A percentile compares a stretch with the other conserved stretches of the same genome.
phyloP scores from a whole-genome alignment of 805 yeast genomes.

The Ogataea wickerhamii region DNA sequence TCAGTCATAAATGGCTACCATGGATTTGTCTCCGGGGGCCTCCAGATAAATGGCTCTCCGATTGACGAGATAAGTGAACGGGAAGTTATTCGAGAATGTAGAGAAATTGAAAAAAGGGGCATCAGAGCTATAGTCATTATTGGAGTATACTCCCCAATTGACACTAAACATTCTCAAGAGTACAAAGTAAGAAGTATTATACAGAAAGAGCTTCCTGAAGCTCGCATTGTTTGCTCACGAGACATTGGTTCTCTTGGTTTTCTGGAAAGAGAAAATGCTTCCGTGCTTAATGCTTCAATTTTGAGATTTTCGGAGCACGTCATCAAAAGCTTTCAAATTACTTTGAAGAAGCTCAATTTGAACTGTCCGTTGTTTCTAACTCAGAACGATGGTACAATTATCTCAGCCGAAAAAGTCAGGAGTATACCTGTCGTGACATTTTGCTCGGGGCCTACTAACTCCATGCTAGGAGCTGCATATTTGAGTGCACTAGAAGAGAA shows the following conservation, averaged over 20 bases:
- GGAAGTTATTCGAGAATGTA: conserved; percentile 10
- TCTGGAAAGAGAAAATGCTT: conserved; percentile 44
- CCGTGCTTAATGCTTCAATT: conserved; percentile 44
- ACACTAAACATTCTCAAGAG: conserved; percentile 37
- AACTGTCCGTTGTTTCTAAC: conserved; percentile 37
- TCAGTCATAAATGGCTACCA: conserved; percentile 32
- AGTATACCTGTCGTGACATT: conserved; percentile 41
- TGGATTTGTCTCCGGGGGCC: conserved; percentile 38
- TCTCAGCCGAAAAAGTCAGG: conserved; percentile 36
- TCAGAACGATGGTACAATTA: conserved; percentile 47
- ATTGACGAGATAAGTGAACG: conserved; percentile 32
- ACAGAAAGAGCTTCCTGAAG: conserved; percentile 30
- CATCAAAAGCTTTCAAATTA: conserved; percentile 35
- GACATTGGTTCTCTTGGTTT: conserved; percentile 40
- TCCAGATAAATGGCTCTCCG: conserved; percentile 37
- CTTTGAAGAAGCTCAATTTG: conserved; percentile 33
- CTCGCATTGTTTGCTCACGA: conserved; percentile 36
- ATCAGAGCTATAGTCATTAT: conserved; percentile 37
- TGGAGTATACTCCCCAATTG: conserved; percentile 36
- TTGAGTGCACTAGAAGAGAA: conserved; percentile 33
- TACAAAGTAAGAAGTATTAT: conserved; percentile 31
- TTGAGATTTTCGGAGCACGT: conserved; percentile 39
- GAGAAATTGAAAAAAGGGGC: conserved; percentile 30
- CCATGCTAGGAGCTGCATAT: conserved; percentile 45
- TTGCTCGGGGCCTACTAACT: conserved; percentile 46